Conservation (phyloP, 2,329 filamentous ascomycete species). For the Sphaerulina vaccinii region DNA sequence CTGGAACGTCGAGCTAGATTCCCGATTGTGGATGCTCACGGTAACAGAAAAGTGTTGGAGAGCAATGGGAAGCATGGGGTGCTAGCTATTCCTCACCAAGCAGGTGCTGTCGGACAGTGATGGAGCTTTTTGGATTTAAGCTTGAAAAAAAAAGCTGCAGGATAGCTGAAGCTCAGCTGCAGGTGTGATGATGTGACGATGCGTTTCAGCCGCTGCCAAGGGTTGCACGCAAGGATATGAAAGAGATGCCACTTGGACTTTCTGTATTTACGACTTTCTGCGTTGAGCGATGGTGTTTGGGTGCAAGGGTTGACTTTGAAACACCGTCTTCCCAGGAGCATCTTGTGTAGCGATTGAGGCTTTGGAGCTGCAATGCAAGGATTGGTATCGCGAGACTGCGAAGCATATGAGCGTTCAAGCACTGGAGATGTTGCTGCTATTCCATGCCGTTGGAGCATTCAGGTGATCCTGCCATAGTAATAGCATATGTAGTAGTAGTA, state of each 20-base stretch:
- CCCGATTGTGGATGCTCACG: conserved; percentile 55
- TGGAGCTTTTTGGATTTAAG: background rate
- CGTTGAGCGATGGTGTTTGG: background rate
- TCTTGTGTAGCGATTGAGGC: background rate
- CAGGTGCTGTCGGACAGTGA: conserved; percentile 37
- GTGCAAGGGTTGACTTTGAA: background rate
- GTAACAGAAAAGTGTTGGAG: conserved; percentile 34
- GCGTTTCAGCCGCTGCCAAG: conserved; percentile 1
- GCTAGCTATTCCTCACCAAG: conserved; percentile 33
- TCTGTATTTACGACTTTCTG: background rate
- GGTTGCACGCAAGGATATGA: background rate
- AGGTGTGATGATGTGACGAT: conserved; percentile 6
- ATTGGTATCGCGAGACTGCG: too few species aligned
- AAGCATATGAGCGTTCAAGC: too few species aligned
- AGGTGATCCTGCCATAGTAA: too few species aligned
- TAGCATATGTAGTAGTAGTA: too few species aligned
- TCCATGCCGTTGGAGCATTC: too few species aligned
- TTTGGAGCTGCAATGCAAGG: too few species aligned
- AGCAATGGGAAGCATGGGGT: conserved; percentile 27
- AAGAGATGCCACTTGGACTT: background rate
- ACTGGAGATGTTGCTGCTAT: too few species aligned
- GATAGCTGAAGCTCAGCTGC: background rate
- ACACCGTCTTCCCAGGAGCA: background rate
- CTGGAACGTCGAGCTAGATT: conserved; percentile 74
- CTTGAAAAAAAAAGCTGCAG: background rate